Percentiles rank a stretch among this genome's conserved stretches.
Evolutionary conservation across 108 stramenopile genomes (phyloP).

Genomic region (Nannochloropsis salina): DNA sequence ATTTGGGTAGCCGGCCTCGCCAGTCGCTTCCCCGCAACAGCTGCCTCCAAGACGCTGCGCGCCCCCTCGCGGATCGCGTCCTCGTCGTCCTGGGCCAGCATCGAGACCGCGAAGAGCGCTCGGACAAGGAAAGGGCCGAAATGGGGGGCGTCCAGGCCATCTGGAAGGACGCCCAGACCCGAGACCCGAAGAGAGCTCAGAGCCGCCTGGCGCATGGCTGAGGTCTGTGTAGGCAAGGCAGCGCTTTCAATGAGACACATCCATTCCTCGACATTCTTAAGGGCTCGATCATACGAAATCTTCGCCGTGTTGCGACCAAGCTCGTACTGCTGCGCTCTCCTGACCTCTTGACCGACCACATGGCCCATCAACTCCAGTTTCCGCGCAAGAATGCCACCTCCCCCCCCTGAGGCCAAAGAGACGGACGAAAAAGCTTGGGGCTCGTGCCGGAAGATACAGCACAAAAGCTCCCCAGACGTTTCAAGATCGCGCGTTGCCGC

Average conservation of each 20-base stretch:
- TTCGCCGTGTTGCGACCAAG: not conserved
- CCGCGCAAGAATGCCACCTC: not conserved
- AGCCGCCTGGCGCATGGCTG: not conserved
- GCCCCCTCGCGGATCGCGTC: not conserved
- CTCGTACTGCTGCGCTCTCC: not conserved
- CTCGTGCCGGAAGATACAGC: not conserved
- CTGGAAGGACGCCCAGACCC: not conserved
- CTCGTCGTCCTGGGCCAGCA: conserved; percentile 9
- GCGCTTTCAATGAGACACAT: not conserved
- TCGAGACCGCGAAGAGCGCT: not conserved
- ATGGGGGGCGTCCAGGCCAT: not conserved
- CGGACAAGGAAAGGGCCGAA: not conserved
- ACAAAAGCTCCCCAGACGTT: not conserved
- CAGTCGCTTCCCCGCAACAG: not conserved
- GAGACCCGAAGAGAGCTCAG: not conserved
- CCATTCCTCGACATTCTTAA: not conserved
- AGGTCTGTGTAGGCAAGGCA: not conserved
- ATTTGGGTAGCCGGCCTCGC: too few relatives aligned
- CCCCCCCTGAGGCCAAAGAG: not conserved
- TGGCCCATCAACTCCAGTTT: not conserved
- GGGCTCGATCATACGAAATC: not conserved
- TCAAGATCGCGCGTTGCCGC: not conserved
- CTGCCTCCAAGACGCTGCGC: not conserved
- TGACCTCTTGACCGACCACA: not conserved
- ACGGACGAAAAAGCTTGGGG: not conserved